Evolutionary conservation across 2,329 filamentous ascomycete genomes (phyloP), one percentile per base, ranked within the genome.

Genomic region (Bipolaris sorokiniana): DNA sequence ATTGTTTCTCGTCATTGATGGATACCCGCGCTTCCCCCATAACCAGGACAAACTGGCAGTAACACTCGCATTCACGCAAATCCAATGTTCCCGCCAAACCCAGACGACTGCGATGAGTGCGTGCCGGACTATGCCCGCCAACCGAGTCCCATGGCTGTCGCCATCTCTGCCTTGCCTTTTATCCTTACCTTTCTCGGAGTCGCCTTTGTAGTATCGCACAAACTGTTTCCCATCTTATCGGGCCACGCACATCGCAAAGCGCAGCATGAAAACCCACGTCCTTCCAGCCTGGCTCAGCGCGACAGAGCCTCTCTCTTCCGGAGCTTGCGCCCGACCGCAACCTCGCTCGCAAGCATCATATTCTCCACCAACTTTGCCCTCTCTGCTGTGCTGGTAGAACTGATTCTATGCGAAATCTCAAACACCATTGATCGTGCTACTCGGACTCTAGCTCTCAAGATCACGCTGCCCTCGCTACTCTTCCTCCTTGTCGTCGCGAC

Each of bases 331-430:
- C 56, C 71, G 11, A 65, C 59, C 10, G 70, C 74, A 34, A 74
- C 76, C 42, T 72, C 69, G n/a, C 59, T 83, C 9, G 80, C 87
- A 1, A 88, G 86, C 13, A 77, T 84, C 55, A 87, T 90, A 1
- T 96, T 96, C 75, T 88, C 90, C 6, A 84, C 86, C 1, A 96
- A 90, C 9, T 85, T 95, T 34, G 91, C 87, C 1, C 82, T 96
- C 7, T 89, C 91, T 5, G 84, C 89, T 36, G 90, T 94, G 1
- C 81, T 96, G 44, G 91, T 88, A 2, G 88, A 93, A 76, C 79
- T 96, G 64, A 90, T 96, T 44, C 83, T 96, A 7, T 92, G 90
- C 67, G 92, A 96, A 76, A 91, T 96, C 41, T 87, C 90, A 23
- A 90, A 91, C 68, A 82, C 89, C 5, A 83, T 91, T n/a, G 84